Conservation (phyloP, 345 rosid species). For the Diplotaxis tenuifolia region DNA sequence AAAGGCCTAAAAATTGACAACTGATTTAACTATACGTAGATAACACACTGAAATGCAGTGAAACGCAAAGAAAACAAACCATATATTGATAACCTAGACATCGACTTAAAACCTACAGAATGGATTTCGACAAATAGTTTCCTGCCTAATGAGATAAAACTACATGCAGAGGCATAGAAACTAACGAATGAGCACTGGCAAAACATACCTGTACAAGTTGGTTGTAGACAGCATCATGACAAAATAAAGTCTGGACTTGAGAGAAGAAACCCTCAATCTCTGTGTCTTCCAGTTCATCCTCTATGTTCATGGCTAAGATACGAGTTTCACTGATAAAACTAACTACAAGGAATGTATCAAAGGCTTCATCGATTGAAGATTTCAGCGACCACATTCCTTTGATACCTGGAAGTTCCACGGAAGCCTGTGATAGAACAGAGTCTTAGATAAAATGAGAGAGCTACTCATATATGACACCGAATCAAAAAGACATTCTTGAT, state of each 20-base stretch:
- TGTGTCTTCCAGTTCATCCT: slow-evolving; percentile 94
- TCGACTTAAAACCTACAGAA: neutral
- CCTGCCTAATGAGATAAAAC: neutral
- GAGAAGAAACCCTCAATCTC: slow-evolving; percentile 93
- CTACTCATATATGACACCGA: neutral
- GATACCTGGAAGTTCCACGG: slow-evolving; percentile 96
- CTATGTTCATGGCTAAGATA: slow-evolving; percentile 88
- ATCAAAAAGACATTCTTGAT: neutral
- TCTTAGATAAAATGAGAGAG: slow-evolving; percentile 15
- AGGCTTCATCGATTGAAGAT: slow-evolving; percentile 82
- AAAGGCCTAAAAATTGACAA: neutral
- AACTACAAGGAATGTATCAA: slow-evolving; percentile 87
- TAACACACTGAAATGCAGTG: neutral
- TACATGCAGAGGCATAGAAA: slow-evolving; percentile 4
- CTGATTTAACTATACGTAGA: neutral
- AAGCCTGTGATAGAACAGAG: slow-evolving; percentile 55
- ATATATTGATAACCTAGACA: neutral
- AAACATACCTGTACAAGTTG: slow-evolving; percentile 84
- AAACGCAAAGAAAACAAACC: neutral
- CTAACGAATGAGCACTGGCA: neutral
- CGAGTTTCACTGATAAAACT: slow-evolving; percentile 94
- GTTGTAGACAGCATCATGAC: slow-evolving; percentile 86
- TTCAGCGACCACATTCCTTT: slow-evolving; percentile 98
- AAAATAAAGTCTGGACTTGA: slow-evolving; percentile 86
- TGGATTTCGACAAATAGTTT: neutral